Evolutionary conservation across 345 rosid genomes (phyloP).

Genomic region (Salix koriyanagi): DNA sequence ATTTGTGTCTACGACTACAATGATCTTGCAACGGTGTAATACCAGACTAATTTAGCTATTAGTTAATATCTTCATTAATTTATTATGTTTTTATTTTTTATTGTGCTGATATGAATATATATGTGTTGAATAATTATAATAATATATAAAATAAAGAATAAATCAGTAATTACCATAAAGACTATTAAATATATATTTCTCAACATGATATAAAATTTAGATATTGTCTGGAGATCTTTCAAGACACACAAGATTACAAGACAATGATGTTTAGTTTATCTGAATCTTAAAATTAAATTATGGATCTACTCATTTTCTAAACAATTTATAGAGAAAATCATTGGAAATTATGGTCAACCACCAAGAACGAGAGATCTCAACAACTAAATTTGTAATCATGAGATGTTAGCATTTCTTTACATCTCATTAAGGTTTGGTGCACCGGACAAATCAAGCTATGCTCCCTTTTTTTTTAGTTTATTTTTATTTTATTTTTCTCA

Average conservation of each 20-base stretch:
- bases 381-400: constrained; percentile 23
- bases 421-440: constrained; percentile 27
- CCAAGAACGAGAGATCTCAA: constrained; percentile 24
- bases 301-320: background rate
- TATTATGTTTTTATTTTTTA: too few relatives aligned
- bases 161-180: too few relatives aligned
- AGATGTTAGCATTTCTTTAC: constrained; percentile 22
- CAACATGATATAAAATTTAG: too few relatives aligned
- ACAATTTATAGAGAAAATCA: background rate
- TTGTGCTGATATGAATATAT: too few relatives aligned
- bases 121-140: too few relatives aligned
- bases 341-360: constrained; percentile 10
- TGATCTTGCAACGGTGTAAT: too few relatives aligned
- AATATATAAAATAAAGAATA: too few relatives aligned
- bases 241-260: background rate
- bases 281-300: too few relatives aligned
- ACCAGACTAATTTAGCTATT: too few relatives aligned
- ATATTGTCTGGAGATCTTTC: background rate
- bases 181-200: too few relatives aligned
- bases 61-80: too few relatives aligned
- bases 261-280: background rate
- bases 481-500: background rate
- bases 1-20: too few relatives aligned
- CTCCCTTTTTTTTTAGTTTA: background rate
- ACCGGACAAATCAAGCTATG: background rate